Conservation (phyloP, 768 basidiomycete genomes). For the Symmetrospora coprosmae region DNA sequence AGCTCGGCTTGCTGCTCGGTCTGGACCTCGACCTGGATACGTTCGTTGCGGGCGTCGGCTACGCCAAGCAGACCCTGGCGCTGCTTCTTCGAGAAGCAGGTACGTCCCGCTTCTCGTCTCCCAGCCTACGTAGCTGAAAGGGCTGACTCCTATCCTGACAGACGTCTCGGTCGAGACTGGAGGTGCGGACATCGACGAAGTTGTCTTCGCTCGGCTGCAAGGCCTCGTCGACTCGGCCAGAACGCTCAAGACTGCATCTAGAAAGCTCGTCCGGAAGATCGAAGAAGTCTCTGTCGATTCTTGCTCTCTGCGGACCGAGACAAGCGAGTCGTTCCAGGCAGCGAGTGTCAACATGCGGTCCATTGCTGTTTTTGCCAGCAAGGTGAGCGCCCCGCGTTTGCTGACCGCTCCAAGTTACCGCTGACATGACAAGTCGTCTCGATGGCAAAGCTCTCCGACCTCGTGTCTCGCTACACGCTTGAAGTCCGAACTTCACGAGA, state of each 20-base stretch:
- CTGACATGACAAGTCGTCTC: too few relatives aligned
- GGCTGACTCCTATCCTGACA: constrained; percentile 33
- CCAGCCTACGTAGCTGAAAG: not conserved
- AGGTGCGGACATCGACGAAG: constrained; percentile 57
- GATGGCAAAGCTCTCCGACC: constrained; percentile 59
- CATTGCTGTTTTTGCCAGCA: constrained; percentile 55
- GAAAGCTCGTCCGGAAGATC: constrained; percentile 73
- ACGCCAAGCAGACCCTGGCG: constrained; percentile 74
- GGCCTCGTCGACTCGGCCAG: constrained; percentile 67
- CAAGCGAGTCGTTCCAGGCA: constrained; percentile 25
- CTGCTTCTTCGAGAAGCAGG: constrained; percentile 62
- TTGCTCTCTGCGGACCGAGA: constrained; percentile 48
- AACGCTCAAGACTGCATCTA: constrained; percentile 64
- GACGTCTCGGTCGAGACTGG: constrained; percentile 62
- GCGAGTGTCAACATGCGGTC: constrained; percentile 52
- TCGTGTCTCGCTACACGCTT: constrained; percentile 68
- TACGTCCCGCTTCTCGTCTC: constrained; percentile 33
- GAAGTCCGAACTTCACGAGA: constrained; percentile 65
- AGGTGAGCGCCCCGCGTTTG: constrained; percentile 42
- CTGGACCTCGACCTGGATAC: constrained; percentile 88
- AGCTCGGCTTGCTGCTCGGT: constrained; percentile 62
- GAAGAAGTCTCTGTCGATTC: constrained; percentile 64
- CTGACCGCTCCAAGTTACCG: too few relatives aligned
- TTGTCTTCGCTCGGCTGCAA: constrained; percentile 68
- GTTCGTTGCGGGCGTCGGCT: constrained; percentile 77